These are phyloP conservation scores for Leucocoprinus sp. DNA, from an alignment of 768 basidiomycete species.

Conservation along the genomic window DNA sequence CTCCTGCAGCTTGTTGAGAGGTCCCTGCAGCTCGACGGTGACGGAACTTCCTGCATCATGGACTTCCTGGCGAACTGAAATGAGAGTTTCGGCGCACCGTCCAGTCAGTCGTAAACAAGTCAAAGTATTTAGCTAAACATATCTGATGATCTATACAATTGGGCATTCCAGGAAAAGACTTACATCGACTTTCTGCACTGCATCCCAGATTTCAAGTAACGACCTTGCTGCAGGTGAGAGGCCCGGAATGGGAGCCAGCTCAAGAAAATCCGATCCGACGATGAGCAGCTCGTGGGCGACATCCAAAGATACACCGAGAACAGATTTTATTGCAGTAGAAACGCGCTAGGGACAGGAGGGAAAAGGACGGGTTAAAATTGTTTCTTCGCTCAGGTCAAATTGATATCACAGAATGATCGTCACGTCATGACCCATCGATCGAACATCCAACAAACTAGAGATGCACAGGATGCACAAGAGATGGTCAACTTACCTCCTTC, in stretches of 20 bases:
- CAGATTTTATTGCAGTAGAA: constrained; percentile 21
- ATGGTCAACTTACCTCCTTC: constrained; percentile 10
- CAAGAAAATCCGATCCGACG: constrained; percentile 27
- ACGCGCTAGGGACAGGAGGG: constrained; percentile 21
- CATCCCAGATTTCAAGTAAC: constrained; percentile 47
- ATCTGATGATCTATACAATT: background rate
- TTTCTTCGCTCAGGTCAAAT: background rate
- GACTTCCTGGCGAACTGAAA: constrained; percentile 46
- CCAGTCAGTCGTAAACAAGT: constrained; percentile 53
- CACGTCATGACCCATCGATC: constrained; percentile 1
- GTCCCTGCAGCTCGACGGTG: constrained; percentile 32
- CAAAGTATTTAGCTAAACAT: constrained; percentile 41
- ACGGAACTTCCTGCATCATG: constrained; percentile 34
- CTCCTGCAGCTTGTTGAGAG: constrained; percentile 39
- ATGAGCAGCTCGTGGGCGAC: constrained; percentile 29
- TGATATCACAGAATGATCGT: background rate
- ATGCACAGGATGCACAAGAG: background rate
- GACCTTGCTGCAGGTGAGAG: constrained; percentile 39
- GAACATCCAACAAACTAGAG: background rate
- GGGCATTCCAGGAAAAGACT: constrained; percentile 18
- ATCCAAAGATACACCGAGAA: constrained; percentile 27
- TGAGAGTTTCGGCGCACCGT: constrained; percentile 50
- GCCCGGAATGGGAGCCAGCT: constrained; percentile 43
- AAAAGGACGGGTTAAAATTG: background rate
- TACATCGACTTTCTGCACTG: constrained; percentile 46